Conservation (phyloP, 768 basidiomycete genomes). For the Podaxis carcinomalis region DNA sequence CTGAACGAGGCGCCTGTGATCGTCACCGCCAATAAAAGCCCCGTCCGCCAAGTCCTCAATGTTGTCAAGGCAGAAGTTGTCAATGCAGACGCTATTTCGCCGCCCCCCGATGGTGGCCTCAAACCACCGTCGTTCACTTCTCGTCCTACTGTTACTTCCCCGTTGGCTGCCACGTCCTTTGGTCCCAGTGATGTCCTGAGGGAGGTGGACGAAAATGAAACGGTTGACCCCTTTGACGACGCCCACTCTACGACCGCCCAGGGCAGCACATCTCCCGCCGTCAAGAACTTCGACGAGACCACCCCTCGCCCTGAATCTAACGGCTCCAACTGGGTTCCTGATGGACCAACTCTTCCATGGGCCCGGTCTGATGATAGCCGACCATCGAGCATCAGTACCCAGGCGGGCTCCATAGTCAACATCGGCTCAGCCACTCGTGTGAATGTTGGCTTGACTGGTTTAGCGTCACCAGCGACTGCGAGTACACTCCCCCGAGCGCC, state of each 20-base stretch:
- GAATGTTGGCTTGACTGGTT: slow-evolving; percentile 48
- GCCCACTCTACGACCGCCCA: slow-evolving; percentile 40
- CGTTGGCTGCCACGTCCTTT: slow-evolving; percentile 67
- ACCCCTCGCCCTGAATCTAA: slow-evolving; percentile 20
- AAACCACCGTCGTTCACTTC: slow-evolving; percentile 38
- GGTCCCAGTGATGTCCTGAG: slow-evolving; percentile 60
- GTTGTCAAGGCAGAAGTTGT: slow-evolving; percentile 80
- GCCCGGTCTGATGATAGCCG: slow-evolving; percentile 38
- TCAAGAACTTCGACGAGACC: slow-evolving; percentile 21
- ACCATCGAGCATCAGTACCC: slow-evolving; percentile 60
- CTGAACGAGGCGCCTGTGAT: slow-evolving; percentile 80
- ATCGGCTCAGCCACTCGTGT: slow-evolving; percentile 66
- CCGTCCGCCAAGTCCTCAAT: slow-evolving; percentile 69
- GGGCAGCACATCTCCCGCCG: slow-evolving; percentile 35
- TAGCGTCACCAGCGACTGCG: slow-evolving; percentile 30
- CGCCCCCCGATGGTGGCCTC: slow-evolving; percentile 34
- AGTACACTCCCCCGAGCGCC: slow-evolving; percentile 36
- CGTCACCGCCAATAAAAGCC: slow-evolving; percentile 61
- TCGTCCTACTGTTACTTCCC: slow-evolving; percentile 50
- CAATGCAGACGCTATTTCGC: slow-evolving; percentile 43
- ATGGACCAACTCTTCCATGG: slow-evolving; percentile 40
- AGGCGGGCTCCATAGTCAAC: slow-evolving; percentile 53
- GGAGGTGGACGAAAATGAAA: slow-evolving; percentile 53
- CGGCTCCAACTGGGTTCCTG: slow-evolving; percentile 33
- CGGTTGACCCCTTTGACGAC: slow-evolving; percentile 63